A percentile compares a stretch with the other conserved stretches of the same genome.
Conservation (phyloP, 495 filamentous ascomycete genomes). For the Neurospora discreta region DNA sequence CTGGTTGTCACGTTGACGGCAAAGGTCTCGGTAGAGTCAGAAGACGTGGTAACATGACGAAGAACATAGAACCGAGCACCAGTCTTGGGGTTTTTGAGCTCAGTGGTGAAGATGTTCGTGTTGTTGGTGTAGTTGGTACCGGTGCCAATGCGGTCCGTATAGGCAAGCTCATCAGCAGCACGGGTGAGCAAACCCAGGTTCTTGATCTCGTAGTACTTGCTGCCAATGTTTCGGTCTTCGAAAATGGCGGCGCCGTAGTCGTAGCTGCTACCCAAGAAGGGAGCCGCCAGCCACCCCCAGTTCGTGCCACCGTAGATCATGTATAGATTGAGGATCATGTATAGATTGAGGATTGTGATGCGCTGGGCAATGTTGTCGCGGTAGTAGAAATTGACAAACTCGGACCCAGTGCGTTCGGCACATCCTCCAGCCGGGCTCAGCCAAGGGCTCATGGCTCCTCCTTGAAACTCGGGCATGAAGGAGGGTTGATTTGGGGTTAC, state of each 20-base stretch:
- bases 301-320: slow-evolving; percentile 50
- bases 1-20: slow-evolving; percentile 7
- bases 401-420: slow-evolving; percentile 24
- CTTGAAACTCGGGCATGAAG: slow-evolving; percentile 55
- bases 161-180: slow-evolving; percentile 31
- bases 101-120: slow-evolving; percentile 31
- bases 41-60: slow-evolving; percentile 38
- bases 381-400: slow-evolving; percentile 50
- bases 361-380: slow-evolving; percentile 38
- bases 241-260: slow-evolving; percentile 50
- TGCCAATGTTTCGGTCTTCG: slow-evolving; percentile 43
- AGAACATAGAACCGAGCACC: slow-evolving; percentile 47
- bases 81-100: slow-evolving; percentile 46
- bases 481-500: slow-evolving; percentile 27
- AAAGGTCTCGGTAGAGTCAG: slow-evolving; percentile 39
- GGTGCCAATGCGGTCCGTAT: slow-evolving; percentile 33
- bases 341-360: slow-evolving; percentile 33
- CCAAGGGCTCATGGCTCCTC: slow-evolving; percentile 52
- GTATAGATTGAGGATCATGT: slow-evolving; percentile 39
- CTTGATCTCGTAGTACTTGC: slow-evolving; percentile 52
- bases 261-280: slow-evolving; percentile 33
- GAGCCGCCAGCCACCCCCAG: slow-evolving; percentile 30
- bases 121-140: slow-evolving; percentile 35
- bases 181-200: slow-evolving; percentile 45
- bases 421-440: slow-evolving; percentile 42